Conservation (phyloP, 306 rosid genomes). For the Datisca glomerata region DNA sequence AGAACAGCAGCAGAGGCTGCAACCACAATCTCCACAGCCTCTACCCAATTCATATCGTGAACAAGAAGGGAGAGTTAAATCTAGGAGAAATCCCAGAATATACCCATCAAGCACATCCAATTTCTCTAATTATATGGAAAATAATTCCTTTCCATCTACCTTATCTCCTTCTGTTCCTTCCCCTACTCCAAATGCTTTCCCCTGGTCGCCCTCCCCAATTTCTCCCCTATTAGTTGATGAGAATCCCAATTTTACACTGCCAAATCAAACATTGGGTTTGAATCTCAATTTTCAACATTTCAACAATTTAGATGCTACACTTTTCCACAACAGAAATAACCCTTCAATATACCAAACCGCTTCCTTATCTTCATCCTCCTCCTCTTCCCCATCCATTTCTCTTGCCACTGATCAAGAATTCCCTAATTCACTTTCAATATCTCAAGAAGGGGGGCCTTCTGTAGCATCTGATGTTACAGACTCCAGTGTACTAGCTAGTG, state of each 20-base stretch:
- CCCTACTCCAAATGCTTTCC: conserved; percentile 7
- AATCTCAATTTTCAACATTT: conserved; percentile 82
- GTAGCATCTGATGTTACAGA: not conserved
- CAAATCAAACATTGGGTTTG: conserved; percentile 70
- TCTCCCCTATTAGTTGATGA: conserved; percentile 24
- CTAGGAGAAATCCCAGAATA: conserved; percentile 35
- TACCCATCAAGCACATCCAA: conserved; percentile 16
- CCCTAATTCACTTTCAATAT: not conserved
- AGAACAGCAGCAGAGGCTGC: conserved; percentile 20
- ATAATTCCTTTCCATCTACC: not conserved
- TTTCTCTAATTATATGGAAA: conserved; percentile 7
- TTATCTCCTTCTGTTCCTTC: conserved; percentile 23
- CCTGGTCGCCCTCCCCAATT: conserved; percentile 23
- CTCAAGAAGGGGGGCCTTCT: conserved; percentile 1
- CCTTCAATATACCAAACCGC: conserved; percentile 4
- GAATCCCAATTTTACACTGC: conserved; percentile 47
- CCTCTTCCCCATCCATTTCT: conserved; percentile 10
- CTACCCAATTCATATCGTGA: conserved; percentile 9
- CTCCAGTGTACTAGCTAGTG: not conserved
- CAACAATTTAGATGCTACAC: conserved; percentile 31
- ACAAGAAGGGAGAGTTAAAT: conserved; percentile 36
- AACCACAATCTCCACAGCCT: conserved; percentile 18
- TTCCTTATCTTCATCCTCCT: conserved; percentile 31
- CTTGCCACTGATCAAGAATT: conserved; percentile 1
- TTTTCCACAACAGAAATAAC: conserved; percentile 24